Evolutionary conservation across 2,329 filamentous ascomycete genomes (phyloP).

Genomic region (Penicillium sp.): DNA sequence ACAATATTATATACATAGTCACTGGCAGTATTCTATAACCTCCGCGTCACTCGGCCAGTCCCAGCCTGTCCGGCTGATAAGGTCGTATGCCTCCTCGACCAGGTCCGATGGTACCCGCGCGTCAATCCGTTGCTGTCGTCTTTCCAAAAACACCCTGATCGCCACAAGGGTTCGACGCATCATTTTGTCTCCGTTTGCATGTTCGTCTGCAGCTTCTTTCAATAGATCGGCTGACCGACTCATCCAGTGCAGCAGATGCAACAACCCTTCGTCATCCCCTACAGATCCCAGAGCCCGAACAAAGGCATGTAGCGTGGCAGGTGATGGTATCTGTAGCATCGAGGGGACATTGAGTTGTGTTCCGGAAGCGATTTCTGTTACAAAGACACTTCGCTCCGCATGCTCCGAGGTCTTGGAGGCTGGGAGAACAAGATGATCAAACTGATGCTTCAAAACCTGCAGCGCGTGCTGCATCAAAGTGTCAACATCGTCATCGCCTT

Average conservation of each 20-base stretch:
- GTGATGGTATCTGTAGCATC: constrained; percentile 36
- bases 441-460: constrained; percentile 32
- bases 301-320: constrained; percentile 41
- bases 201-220: constrained; percentile 33
- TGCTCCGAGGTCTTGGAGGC: constrained; percentile 20
- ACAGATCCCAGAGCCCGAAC: constrained; percentile 40
- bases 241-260: constrained; percentile 44
- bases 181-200: constrained; percentile 35
- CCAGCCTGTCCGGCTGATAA: constrained; percentile 37
- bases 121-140: constrained; percentile 22
- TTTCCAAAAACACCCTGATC: constrained; percentile 40
- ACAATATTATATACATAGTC: constrained; percentile 18
- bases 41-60: constrained; percentile 44
- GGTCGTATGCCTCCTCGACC: constrained; percentile 34
- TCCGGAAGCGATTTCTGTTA: constrained; percentile 6
- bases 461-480: constrained; percentile 32
- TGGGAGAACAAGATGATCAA: constrained; percentile 35
- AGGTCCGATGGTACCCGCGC: constrained; percentile 25
- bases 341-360: constrained; percentile 24
- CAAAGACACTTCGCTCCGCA: constrained; percentile 18
- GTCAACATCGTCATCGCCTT: constrained; percentile 20
- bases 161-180: constrained; percentile 42
- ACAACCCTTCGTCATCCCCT: constrained; percentile 38
- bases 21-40: constrained; percentile 33
- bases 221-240: constrained; percentile 30